Evolutionary conservation across 768 basidiomycete genomes (phyloP), one percentile per base, ranked within the genome.

Genomic region (Cubamyces sp.): DNA sequence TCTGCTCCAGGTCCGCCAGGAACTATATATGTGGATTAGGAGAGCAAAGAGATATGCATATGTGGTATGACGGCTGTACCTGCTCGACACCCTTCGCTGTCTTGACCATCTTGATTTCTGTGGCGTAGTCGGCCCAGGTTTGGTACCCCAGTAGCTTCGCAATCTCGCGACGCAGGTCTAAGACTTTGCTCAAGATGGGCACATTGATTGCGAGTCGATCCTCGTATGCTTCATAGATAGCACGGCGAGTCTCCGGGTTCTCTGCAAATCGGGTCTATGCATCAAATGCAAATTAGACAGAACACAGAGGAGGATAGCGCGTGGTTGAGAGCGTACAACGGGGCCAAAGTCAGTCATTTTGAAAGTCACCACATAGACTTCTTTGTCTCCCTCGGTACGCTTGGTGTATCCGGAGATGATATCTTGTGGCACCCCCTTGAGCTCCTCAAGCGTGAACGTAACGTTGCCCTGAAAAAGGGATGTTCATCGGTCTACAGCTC

Each of bases 21-120:
- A 95, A 95, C 89, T 91, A 57, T 0, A 5, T 5, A 46, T 21
- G 40, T n/a, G 15, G 2, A 21, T 14, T 19, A 16, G 25, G 43
- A 34, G n/a, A 12, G 19, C 18, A 49, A 12, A 18, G 37, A 16
- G 16, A 12, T 19, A 18, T 34, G 19, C 9, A 9, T 21, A 23
- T 19, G 48, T 50, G 23, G 19, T 25, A 6, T 4, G 15, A 21
- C 3, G 6, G 19, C 7, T 25, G 5, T 69, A 86, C 90, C 53
- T 85, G 77, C 64, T 80, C 73, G 5, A 90, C 86, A 19, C 80
- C 82, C 46, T 83, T 75, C 1, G 84, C 87, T 28, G 78, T 82
- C 74, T 94, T 93, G 65, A 90, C 84, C 92, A 94, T 93, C 77
- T 92, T 92, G 53, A 84, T 82, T 71, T 95, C 93, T 1, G 92